Base-by-base conservation (phyloP, 257 asterid species). In the Penstemon newberryi region DNA sequence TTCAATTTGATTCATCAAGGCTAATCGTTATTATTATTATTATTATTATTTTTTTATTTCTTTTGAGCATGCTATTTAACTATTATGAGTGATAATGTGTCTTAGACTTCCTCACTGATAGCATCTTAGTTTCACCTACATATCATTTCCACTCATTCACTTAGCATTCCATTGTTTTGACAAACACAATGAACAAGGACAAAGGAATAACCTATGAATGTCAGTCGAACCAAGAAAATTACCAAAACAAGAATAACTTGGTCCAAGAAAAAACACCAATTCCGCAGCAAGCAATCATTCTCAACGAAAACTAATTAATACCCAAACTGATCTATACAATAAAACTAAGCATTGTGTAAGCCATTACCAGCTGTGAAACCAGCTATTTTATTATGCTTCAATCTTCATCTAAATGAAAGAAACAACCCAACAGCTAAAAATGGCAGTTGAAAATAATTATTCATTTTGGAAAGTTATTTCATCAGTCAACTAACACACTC, bases 61-160 rank as follows among this genome's bases (percentile, higher is more conserved):
- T 25, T 25, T 18, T 25, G 33, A 25, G 33, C 33, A 25, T 25
- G 33, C 33, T 25, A 25, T 25, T 25, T 25, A 25, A 1, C 33
- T 25, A 25, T 25, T 25, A 25, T 25, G 33, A 25, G 2, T 25
- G 33, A 25, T 25, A 25, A 25, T 11, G 36, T 25, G 46, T 46
- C 47, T 63, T 47, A 7, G 7, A 4, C 33, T 19, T 63, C 44
- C 7, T 44, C 3, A 6, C 56, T 5, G 1, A 3, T 19, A 8
- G 5, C 45, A 19, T 8, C 25, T 25, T 25, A 43, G 11, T 37
- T 47, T 33, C 5, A 45, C 33, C 45, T 12, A 33, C 54, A 33
- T 46, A 46, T 64, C 58, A 10, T 33, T 49, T 49, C 69, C 12
- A 64, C 46, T n/a, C 46, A 6, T 49, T 4, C 69, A n/a, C 57